Base-by-base conservation (phyloP, 768 basidiomycete genomes). In the Exsudoporus frostii region DNA sequence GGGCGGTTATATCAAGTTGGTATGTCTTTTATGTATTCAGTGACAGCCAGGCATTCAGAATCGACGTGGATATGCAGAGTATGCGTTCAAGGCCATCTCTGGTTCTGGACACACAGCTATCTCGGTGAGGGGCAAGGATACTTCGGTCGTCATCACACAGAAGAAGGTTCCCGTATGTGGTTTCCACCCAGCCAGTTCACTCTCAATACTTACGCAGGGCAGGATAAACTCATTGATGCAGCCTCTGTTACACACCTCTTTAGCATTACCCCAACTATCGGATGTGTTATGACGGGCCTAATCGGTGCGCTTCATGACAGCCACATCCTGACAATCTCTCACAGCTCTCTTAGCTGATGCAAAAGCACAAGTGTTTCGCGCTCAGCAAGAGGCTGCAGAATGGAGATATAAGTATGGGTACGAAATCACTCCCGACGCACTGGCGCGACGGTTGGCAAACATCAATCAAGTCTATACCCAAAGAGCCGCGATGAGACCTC, bases 381-480 rank as follows among this genome's bases (percentile, higher is more conserved):
- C 97, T 27, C 85, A 91, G 49, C 70, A 76, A 45, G 96, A 99
- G 71, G 96, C 96, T 17, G 91, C 90, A 14, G 83, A 91, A 8
- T 98, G 93, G 78, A 80, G 94, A 60, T 91, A 96, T 77, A 98
- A 97, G 71, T 96, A 88, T 65, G 97, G 97, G 27, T 95, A 98
- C 67, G 97, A 99, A 74, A 97, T 99, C 63, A 96, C 95, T 3
- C 93, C 96, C 4, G 95, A 97, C 67, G 88, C 90, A n/a, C 80
- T 99, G 40, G 91, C 97, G 20, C 85, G 94, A 58, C 82, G 96
- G 43, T 76, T 99, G 65, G 97, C 96, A 30, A 97, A 98, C 71
- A 93, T 98, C 71, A 98, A 98, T 67, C 97, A 98, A 73, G 96
- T 98, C 2, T 98, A 98, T 73, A 99, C 97, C 2, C 97, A 99